These are phyloP conservation scores for Paxillus involutus DNA, from an alignment of 768 basidiomycete species.

Conservation along the genomic window DNA sequence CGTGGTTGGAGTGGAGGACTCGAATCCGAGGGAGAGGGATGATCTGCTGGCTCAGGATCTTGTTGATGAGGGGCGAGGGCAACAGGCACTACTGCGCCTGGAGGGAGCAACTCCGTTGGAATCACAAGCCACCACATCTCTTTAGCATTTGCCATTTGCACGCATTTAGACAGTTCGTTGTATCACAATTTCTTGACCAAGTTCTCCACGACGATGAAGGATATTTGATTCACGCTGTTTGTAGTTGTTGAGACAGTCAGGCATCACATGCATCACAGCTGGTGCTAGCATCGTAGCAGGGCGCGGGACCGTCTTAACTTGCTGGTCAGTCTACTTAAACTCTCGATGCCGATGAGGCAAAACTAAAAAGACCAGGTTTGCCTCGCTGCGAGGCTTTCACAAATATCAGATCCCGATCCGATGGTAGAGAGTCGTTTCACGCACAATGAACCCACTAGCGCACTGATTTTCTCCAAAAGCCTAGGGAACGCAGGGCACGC, in stretches of 20 bases:
- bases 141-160: neutral
- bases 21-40: slow-evolving; percentile 37
- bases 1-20: slow-evolving; percentile 62
- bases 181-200: too few relatives aligned
- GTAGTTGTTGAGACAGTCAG: too few relatives aligned
- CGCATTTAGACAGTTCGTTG: neutral
- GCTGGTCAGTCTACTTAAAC: too few relatives aligned
- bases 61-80: slow-evolving; percentile 1
- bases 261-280: too few relatives aligned
- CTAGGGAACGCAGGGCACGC: slow-evolving; percentile 41
- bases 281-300: too few relatives aligned
- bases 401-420: neutral
- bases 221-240: too few relatives aligned
- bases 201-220: too few relatives aligned
- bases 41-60: slow-evolving; percentile 2
- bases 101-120: slow-evolving; percentile 7
- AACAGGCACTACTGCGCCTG: slow-evolving; percentile 3
- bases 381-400: neutral
- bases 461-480: slow-evolving; percentile 27
- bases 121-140: slow-evolving; percentile 3
- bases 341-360: neutral
- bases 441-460: neutral
- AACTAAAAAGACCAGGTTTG: neutral
- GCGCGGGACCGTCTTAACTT: too few relatives aligned
- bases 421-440: slow-evolving; percentile 17